Base-by-base conservation (phyloP, 352 stramenopile genomes). In the Phytophthora pluvialis region DNA sequence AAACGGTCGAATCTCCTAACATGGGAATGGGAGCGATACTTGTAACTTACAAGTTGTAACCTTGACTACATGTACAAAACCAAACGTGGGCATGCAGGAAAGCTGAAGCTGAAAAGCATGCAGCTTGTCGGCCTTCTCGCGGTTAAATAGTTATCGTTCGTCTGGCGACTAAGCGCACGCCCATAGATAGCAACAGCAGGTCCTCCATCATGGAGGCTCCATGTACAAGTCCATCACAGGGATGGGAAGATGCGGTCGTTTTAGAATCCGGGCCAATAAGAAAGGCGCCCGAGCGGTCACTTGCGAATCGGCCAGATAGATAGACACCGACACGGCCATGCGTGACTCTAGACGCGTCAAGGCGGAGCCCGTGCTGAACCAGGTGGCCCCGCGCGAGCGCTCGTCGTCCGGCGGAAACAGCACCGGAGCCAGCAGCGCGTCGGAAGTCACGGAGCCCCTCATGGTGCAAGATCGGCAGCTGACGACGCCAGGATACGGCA, bases 201-300 rank as follows among this genome's bases (percentile, higher is more conserved):
- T 21, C 21, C 21, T 21, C 21, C 21, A 21, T 21, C n/a, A n/a
- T n/a, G n/a, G n/a, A n/a, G n/a, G n/a, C n/a, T n/a, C n/a, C n/a
- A n/a, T n/a, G n/a, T n/a, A n/a, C n/a, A n/a, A n/a, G n/a, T 1
- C 21, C 21, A 2, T 2, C 21, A 21, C 21, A 21, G 21, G 13
- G 51, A 59, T 59, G 38, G 38, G 38, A 49, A 49, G 38, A 48
- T 49, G 38, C 26, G 43, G 40, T 36, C 39, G n/a, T 35, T 60
- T 70, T 47, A 62, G 58, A 64, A 60, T 53, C 48, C 60, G 29
- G 28, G 58, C 53, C 62, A 70, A 64, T 64, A 62, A 54, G 21
- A 21, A 21, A 21, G 21, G 36, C 13, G 25, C 38, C 32, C 43
- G 43, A 62, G 42, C 31, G 40, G 54, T 62, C 54, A 53, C 54